Base-by-base conservation (phyloP, 768 basidiomycete genomes). In the Lactarius hengduanensis region DNA sequence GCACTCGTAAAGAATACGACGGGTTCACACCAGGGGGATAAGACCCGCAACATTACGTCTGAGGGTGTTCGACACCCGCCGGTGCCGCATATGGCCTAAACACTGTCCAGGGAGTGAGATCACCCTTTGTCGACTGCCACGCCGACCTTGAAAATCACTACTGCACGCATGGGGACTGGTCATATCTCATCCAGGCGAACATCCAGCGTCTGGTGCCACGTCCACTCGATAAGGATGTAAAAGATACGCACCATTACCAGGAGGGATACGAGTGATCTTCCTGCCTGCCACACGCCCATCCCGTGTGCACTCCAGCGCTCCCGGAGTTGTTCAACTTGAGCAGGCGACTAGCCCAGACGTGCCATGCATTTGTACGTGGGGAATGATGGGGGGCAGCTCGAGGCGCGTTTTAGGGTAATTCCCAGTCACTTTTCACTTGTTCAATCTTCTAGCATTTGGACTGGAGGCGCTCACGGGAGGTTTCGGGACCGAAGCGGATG, bases 91-190 rank as follows among this genome's bases (percentile, higher is more conserved):
- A 53, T 53, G 50, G 50, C 26, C 50, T 53, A 70, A 80, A 82
- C 0, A 82, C 79, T 9, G 80, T 71, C 16, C 77, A 77, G 43
- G 75, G 54, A 72, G 77, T 60, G 54, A 72, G 71, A 65, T 30
- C 61, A 63, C 9, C 61, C 53, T 72, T 54, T 57, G 77, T 9
- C 45, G 65, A 6, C 57, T 36, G 22, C 26, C 13, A 53, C 15
- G 50, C 22, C 13, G 43, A 45, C 43, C 43, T 45, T n/a, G 43
- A 20, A 53, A 28, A 53, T 26, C 50, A 15, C 26, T 15, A n/a
- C 57, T 53, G 57, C 50, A 57, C 9, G 13, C 18, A 32, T 59
- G 50, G 22, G 40, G 54, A 45, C 18, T 22, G 30, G 32, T 28
- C 13, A 34, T 47, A 34, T 22, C 1, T 55, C 40, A 22, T 4